These are phyloP conservation scores for Dendrostoma leiphaemia DNA, from an alignment of 2,329 filamentous ascomycete species.

Conservation along the genomic window DNA sequence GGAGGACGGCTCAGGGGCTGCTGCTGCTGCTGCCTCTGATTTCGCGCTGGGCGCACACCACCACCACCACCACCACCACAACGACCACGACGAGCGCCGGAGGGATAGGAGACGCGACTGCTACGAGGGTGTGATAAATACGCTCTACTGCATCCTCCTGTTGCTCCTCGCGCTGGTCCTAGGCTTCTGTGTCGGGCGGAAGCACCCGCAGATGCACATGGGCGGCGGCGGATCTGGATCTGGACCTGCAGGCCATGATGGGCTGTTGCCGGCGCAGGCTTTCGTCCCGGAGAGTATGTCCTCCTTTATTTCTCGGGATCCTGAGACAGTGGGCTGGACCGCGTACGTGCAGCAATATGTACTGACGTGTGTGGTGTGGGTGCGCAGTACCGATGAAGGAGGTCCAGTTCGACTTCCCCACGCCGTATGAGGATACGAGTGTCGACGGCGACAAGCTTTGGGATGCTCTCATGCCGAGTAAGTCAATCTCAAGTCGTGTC, in stretches of 20 bases:
- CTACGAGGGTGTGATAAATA: not conserved
- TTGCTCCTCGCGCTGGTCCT: not conserved
- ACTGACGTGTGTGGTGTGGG: constrained; percentile 1
- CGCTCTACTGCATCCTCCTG: not conserved
- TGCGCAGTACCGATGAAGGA: constrained; percentile 7
- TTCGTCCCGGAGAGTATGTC: constrained; percentile 16
- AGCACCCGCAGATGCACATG: constrained; percentile 6
- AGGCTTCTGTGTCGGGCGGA: constrained; percentile 9
- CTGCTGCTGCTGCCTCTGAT: too few species aligned
- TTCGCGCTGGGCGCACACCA: not conserved
- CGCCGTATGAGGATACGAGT: constrained; percentile 13
- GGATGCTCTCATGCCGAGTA: constrained; percentile 14
- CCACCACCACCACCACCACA: not conserved
- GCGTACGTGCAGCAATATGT: too few species aligned
- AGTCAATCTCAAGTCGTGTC: not conserved
- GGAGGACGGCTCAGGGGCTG: not conserved
- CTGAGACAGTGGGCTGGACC: too few species aligned
- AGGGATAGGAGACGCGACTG: not conserved
- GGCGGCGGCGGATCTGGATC: not conserved
- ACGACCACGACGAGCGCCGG: not conserved
- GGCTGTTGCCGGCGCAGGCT: constrained; percentile 1
- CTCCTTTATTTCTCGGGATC: too few species aligned
- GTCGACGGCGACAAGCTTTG: constrained; percentile 16
- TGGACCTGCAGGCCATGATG: not conserved
- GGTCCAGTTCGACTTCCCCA: constrained; percentile 16